Conservation (phyloP, 129 eudicot genomes). For the Gnaphalium uliginosum region DNA sequence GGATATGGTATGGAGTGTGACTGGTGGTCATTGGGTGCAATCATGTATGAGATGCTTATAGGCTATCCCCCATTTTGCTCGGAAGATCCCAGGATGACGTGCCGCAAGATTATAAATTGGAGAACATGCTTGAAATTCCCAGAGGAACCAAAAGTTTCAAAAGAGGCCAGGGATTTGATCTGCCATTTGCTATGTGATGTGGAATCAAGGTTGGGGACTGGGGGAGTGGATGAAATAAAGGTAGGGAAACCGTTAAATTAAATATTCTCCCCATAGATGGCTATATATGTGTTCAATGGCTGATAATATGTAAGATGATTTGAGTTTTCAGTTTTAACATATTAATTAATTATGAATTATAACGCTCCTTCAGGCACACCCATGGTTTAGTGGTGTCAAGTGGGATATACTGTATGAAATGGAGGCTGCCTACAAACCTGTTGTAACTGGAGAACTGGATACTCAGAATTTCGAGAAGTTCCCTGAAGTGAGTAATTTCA, state of each 20-base stretch:
- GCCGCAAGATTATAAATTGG: slow-evolving; percentile 92
- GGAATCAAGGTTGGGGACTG: slow-evolving; percentile 78
- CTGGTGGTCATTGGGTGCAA: slow-evolving; percentile 95
- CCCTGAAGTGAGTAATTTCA: slow-evolving; percentile 55
- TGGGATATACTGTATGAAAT: slow-evolving; percentile 81
- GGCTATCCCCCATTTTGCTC: slow-evolving; percentile 97
- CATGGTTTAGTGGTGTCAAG: slow-evolving; percentile 65
- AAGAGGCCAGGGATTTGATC: slow-evolving; percentile 73
- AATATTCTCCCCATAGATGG: not conserved
- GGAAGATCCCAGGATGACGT: slow-evolving; percentile 90
- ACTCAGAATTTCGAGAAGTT: slow-evolving; percentile 93
- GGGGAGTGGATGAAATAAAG: slow-evolving; percentile 91
- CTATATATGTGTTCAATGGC: not conserved
- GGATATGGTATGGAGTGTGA: slow-evolving; percentile 96
- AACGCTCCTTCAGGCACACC: slow-evolving; percentile 55
- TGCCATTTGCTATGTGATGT: slow-evolving; percentile 79
- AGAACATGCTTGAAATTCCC: slow-evolving; percentile 87
- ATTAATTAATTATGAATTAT: not conserved
- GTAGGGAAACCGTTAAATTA: slow-evolving; percentile 30
- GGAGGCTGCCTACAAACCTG: slow-evolving; percentile 94
- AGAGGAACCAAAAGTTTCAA: slow-evolving; percentile 76
- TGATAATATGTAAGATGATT: not conserved
- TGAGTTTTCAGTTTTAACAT: slow-evolving; percentile 9
- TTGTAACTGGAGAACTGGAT: slow-evolving; percentile 80
- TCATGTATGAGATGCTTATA: slow-evolving; percentile 91